Conservation (phyloP, 2,329 filamentous ascomycete species). For the Orbilia javanica region DNA sequence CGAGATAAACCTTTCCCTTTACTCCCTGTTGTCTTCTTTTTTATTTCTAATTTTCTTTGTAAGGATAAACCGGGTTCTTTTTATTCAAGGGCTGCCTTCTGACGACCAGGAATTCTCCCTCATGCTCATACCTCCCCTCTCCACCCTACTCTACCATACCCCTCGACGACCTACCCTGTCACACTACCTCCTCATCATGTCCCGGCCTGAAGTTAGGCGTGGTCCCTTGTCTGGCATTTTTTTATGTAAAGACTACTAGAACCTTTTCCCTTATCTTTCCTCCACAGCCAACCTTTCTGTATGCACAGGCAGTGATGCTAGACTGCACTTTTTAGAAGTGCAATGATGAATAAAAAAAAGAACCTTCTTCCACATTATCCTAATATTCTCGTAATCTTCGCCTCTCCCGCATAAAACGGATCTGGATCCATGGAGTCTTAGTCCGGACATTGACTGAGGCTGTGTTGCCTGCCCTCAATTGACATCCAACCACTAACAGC, state of each 20-base stretch:
- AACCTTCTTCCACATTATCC: background rate
- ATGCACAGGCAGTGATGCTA: background rate
- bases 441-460: background rate
- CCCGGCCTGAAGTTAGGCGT: background rate
- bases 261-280: conserved; percentile 2
- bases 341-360: conserved; percentile 12
- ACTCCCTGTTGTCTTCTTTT: no score
- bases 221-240: conserved; percentile 1
- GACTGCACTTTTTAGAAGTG: background rate
- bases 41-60: conserved; percentile 30
- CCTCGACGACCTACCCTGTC: no score
- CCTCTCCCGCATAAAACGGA: no score
- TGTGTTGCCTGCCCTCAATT: background rate
- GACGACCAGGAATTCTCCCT: conserved; percentile 13
- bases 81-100: conserved; percentile 28
- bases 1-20: conserved; percentile 11
- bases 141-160: background rate
- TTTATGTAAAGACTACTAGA: conserved; percentile 24
- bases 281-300: background rate
- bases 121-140: background rate
- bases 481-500: background rate
- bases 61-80: conserved; percentile 51
- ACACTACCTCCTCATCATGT: background rate
- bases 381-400: background rate
- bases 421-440: background rate